Percentiles rank a stretch among this genome's conserved stretches.
Evolutionary conservation across 305 asterid genomes (phyloP).

Genomic region (Fraxinus paxiana): DNA sequence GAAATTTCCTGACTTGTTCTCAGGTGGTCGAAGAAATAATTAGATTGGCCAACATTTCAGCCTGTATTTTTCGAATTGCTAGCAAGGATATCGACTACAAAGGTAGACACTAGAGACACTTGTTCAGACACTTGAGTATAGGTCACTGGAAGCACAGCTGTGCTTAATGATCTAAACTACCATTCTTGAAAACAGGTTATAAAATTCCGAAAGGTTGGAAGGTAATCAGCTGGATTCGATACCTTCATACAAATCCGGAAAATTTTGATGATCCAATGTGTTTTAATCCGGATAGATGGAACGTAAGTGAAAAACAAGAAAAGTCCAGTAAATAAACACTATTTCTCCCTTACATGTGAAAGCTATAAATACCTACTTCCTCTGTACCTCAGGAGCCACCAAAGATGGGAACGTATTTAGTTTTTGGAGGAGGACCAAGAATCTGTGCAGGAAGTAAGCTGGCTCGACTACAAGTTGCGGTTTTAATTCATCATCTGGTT

Average conservation of each 20-base stretch:
- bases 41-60: slow-evolving; percentile 44
- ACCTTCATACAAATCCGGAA: slow-evolving; percentile 47
- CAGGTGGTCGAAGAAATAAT: slow-evolving; percentile 54
- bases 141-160: not conserved
- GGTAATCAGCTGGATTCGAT: slow-evolving; percentile 46
- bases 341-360: not conserved
- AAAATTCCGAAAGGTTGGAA: slow-evolving; percentile 58
- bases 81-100: slow-evolving; percentile 40
- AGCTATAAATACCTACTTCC: not conserved
- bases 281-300: slow-evolving; percentile 59
- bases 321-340: not conserved
- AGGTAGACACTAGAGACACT: slow-evolving; percentile 29
- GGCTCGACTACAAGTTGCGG: slow-evolving; percentile 44
- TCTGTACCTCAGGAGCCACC: slow-evolving; percentile 34
- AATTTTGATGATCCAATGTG: slow-evolving; percentile 48
- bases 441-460: slow-evolving; percentile 57
- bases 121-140: not conserved
- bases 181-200: slow-evolving; percentile 32
- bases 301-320: slow-evolving; percentile 29
- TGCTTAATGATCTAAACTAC: not conserved
- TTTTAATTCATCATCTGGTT: slow-evolving; percentile 46
- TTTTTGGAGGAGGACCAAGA: slow-evolving; percentile 53
- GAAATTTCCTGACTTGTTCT: not conserved
- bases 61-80: slow-evolving; percentile 39
- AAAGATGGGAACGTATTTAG: slow-evolving; percentile 39